Conservation (phyloP, 345 rosid species). For the Heritiera littoralis region DNA sequence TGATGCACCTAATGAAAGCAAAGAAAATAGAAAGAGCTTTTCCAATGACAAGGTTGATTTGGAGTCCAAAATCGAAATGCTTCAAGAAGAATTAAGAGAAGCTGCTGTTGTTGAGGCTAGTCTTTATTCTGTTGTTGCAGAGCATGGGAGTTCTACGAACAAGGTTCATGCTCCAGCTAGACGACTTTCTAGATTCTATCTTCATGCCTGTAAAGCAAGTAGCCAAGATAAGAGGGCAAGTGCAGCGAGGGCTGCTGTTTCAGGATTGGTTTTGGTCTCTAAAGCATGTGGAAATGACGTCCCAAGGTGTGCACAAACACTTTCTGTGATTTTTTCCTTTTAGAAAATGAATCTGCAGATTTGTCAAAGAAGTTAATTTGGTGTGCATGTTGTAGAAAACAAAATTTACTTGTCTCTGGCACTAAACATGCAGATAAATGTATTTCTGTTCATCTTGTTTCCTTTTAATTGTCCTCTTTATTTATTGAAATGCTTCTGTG, state of each 20-base stretch:
- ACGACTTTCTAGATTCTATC: conserved; percentile 83
- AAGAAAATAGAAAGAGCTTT: conserved; percentile 29
- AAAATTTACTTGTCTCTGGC: not conserved
- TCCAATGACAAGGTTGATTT: conserved; percentile 40
- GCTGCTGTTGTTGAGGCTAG: conserved; percentile 87
- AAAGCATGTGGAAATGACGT: conserved; percentile 97
- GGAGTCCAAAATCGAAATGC: conserved; percentile 55
- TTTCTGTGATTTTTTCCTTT: not conserved
- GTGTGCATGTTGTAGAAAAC: conserved; percentile 9
- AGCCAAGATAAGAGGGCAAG: conserved; percentile 53
- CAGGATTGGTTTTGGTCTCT: conserved; percentile 84
- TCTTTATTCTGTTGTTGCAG: conserved; percentile 84
- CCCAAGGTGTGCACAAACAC: conserved; percentile 58
- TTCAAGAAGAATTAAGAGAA: conserved; percentile 88
- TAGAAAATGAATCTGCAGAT: not conserved
- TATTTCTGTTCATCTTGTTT: not conserved
- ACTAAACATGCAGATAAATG: not conserved
- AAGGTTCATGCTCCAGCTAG: conserved; percentile 93
- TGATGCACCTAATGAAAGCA: conserved; percentile 19
- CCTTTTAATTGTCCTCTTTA: conserved; percentile 4
- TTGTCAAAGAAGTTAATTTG: not conserved
- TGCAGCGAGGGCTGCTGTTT: conserved; percentile 74
- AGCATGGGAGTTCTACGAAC: conserved; percentile 76
- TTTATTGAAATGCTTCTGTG: not conserved
- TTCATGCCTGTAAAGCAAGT: conserved; percentile 65